These are phyloP conservation scores for Castanea sativa DNA, from an alignment of 306 rosid genomes.

Conservation along the genomic window DNA sequence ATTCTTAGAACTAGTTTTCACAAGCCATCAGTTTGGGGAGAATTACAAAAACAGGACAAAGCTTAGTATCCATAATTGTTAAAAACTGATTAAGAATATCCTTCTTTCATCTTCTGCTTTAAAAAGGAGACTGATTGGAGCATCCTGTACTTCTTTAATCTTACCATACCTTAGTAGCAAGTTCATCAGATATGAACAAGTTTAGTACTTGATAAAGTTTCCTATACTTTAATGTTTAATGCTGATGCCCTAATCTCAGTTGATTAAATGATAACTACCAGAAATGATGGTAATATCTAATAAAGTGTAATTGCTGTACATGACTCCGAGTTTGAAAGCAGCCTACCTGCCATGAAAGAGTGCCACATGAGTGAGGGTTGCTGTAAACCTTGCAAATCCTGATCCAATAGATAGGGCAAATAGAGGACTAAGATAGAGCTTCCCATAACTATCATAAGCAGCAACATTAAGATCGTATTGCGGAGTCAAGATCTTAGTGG, in stretches of 20 bases:
- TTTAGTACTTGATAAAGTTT: not conserved
- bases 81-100: no score
- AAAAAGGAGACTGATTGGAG: not conserved
- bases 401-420: constrained; percentile 96
- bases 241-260: not conserved
- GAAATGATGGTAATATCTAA: not conserved
- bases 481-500: constrained; percentile 72
- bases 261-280: not conserved
- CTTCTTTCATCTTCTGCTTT: not conserved
- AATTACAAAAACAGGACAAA: no score
- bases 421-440: constrained; percentile 95
- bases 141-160: not conserved
- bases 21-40: not conserved
- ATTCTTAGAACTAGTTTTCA: not conserved
- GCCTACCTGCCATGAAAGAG: constrained; percentile 82
- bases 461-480: constrained; percentile 61
- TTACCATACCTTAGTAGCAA: not conserved
- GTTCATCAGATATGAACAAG: constrained; percentile 5
- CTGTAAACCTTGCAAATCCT: constrained; percentile 90
- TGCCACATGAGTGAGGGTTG: constrained; percentile 93
- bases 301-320: not conserved
- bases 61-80: no score
- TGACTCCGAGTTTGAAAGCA: constrained; percentile 1
- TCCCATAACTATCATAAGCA: constrained; percentile 78
- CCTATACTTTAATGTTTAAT: not conserved